A percentile compares a stretch with the other conserved stretches of the same genome.
These are phyloP conservation scores for Parasitella parasitica DNA, from an alignment of 371 early-diverging fungal species.

Conservation along the genomic window DNA sequence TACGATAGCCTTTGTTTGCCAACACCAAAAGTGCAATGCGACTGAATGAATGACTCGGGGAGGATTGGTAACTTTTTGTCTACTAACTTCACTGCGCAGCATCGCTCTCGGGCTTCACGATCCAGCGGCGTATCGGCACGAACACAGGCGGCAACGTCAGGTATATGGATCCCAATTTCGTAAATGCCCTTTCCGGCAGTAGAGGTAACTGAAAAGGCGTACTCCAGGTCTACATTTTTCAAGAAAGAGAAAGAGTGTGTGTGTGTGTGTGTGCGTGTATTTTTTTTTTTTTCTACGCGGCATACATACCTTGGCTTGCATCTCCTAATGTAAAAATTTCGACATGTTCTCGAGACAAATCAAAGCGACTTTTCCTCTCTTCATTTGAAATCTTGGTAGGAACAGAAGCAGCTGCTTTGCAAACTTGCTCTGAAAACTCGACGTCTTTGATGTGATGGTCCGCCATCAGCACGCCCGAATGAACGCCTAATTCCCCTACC, in stretches of 20 bases:
- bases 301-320: not conserved
- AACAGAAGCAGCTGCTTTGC: slow-evolving; percentile 14
- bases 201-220: slow-evolving; percentile 27
- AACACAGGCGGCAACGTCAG: slow-evolving; percentile 88
- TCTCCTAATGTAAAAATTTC: slow-evolving; percentile 22
- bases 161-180: slow-evolving; percentile 86
- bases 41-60: slow-evolving; percentile 73
- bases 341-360: slow-evolving; percentile 17
- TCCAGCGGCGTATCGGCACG: slow-evolving; percentile 68
- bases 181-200: slow-evolving; percentile 24
- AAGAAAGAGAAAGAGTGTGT: too few species aligned
- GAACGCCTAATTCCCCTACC: slow-evolving; percentile 39
- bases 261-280: too few species aligned
- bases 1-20: slow-evolving; percentile 53
- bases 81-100: slow-evolving; percentile 80
- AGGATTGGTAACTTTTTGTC: slow-evolving; percentile 87
- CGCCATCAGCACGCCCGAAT: slow-evolving; percentile 33
- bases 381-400: not conserved
- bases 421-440: slow-evolving; percentile 25
- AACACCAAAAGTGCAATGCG: slow-evolving; percentile 70
- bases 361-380: slow-evolving; percentile 7
- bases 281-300: not conserved
- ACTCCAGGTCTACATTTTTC: slow-evolving; percentile 9
- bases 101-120: slow-evolving; percentile 72
- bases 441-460: slow-evolving; percentile 41